phyloP scores from a whole-genome alignment of 2,329 filamentous ascomycete species.

The Verticillium longisporum region DNA sequence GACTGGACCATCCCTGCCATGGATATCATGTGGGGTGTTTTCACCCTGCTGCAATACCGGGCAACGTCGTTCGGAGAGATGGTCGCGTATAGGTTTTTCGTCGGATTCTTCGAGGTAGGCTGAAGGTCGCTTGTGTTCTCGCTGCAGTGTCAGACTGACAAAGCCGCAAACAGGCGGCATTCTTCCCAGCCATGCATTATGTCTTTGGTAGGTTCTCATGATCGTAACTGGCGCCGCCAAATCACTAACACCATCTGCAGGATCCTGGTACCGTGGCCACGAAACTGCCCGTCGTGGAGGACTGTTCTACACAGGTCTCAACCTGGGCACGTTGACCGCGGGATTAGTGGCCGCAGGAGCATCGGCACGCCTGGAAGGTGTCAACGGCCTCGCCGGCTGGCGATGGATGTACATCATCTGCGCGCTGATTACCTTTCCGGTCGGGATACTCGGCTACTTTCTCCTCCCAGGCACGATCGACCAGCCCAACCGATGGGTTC shows the following conservation, averaged over 20 bases:
- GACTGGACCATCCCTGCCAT: constrained; percentile 44
- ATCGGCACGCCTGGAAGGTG: constrained; percentile 29
- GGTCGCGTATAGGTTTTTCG: constrained; percentile 46
- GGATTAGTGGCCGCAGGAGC: constrained; percentile 40
- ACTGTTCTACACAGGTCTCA: constrained; percentile 41
- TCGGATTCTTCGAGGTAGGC: constrained; percentile 40
- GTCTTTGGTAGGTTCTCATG: constrained; percentile 17
- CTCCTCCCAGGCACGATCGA: constrained; percentile 43
- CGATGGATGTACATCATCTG: constrained; percentile 51
- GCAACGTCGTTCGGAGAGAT: constrained; percentile 40
- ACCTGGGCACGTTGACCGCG: constrained; percentile 43
- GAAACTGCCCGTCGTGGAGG: constrained; percentile 41
- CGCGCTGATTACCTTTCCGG: constrained; percentile 46
- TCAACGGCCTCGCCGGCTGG: constrained; percentile 40
- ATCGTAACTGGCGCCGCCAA: background rate
- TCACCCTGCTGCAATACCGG: constrained; percentile 49
- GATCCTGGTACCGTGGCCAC: constrained; percentile 42
- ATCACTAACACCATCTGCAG: constrained; percentile 13
- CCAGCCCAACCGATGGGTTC: constrained; percentile 34
- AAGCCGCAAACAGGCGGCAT: constrained; percentile 17
- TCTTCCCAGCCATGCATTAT: constrained; percentile 33
- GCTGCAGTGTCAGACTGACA: background rate
- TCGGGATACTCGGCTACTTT: constrained; percentile 43
- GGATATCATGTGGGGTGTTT: constrained; percentile 48
- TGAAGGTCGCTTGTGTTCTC: background rate